phyloP scores from a whole-genome alignment of 805 yeast genomes.

The Yarrowia deformans region DNA sequence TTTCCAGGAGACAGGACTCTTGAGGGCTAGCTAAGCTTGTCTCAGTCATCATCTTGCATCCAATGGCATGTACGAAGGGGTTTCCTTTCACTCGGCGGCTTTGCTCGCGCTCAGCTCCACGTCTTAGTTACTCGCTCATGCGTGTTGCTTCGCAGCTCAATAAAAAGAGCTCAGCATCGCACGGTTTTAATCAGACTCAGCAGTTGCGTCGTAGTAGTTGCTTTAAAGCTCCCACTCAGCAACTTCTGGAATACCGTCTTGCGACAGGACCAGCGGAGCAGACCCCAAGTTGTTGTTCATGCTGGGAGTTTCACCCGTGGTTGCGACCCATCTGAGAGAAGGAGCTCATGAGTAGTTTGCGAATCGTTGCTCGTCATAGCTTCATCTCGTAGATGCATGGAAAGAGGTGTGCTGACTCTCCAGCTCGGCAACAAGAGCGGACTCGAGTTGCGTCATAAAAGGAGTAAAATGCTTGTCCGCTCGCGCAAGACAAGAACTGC shows the following conservation, averaged over 20 bases:
- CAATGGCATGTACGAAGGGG: not conserved
- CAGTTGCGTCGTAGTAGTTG: constrained; percentile 1
- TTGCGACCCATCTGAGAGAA: constrained; percentile 10
- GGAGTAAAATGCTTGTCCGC: not conserved
- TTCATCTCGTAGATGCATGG: not conserved
- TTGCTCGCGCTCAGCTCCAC: not conserved
- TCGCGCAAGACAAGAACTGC: constrained; percentile 8
- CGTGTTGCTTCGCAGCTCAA: not conserved
- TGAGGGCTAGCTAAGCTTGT: not conserved
- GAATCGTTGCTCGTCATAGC: constrained; percentile 9
- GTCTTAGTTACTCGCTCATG: constrained; percentile 7
- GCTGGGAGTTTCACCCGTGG: constrained; percentile 11
- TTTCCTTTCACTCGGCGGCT: constrained; percentile 9
- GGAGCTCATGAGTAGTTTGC: constrained; percentile 11
- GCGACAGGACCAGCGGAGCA: constrained; percentile 5
- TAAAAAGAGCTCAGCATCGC: not conserved
- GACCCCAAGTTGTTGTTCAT: constrained; percentile 5
- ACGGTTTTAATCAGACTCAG: not conserved
- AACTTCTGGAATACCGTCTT: constrained; percentile 5
- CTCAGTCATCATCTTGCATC: constrained; percentile 1
- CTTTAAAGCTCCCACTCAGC: not conserved
- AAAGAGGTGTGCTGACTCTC: constrained; percentile 7
- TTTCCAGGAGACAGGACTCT: not conserved
- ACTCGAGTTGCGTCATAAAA: not conserved
- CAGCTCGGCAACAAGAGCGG: not conserved